These are phyloP conservation scores for Artemisia princeps DNA, from an alignment of 140 eudicot species.

Conservation along the genomic window DNA sequence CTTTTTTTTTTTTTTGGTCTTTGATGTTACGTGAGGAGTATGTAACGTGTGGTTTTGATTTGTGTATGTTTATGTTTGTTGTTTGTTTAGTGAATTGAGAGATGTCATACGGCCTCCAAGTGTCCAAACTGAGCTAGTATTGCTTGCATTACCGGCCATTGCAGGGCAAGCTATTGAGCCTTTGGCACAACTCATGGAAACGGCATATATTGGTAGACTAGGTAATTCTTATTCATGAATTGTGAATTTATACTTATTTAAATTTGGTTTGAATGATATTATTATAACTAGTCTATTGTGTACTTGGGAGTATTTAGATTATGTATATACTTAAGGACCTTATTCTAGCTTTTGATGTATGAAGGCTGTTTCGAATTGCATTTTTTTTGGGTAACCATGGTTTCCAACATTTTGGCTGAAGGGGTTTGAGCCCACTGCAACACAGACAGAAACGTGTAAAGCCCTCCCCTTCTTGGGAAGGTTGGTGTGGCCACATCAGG, in stretches of 20 bases:
- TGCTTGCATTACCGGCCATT: conserved; percentile 84
- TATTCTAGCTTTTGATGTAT: neutral
- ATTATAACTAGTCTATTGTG: neutral
- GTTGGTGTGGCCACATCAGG: too few species aligned
- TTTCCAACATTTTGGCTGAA: too few species aligned
- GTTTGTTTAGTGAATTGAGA: conserved; percentile 31
- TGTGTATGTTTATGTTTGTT: conserved; percentile 11
- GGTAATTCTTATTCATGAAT: conserved; percentile 34
- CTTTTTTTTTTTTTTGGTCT: conserved; percentile 1
- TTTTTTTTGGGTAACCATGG: too few species aligned
- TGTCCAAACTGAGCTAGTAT: conserved; percentile 43
- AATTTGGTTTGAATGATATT: neutral
- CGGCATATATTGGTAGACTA: conserved; percentile 81
- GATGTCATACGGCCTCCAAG: conserved; percentile 25
- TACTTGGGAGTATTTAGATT: neutral
- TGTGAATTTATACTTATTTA: too few species aligned
- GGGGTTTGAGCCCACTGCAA: too few species aligned
- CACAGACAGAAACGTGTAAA: too few species aligned
- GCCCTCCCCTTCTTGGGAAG: too few species aligned
- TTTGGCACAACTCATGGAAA: conserved; percentile 85
- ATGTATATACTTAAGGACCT: neutral
- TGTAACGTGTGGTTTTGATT: conserved; percentile 12
- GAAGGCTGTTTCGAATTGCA: neutral
- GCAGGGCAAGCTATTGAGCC: conserved; percentile 98
- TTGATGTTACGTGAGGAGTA: neutral